These are phyloP conservation scores for Fusarium sp. DNA, from an alignment of 2,329 filamentous ascomycete species.

Conservation along the genomic window DNA sequence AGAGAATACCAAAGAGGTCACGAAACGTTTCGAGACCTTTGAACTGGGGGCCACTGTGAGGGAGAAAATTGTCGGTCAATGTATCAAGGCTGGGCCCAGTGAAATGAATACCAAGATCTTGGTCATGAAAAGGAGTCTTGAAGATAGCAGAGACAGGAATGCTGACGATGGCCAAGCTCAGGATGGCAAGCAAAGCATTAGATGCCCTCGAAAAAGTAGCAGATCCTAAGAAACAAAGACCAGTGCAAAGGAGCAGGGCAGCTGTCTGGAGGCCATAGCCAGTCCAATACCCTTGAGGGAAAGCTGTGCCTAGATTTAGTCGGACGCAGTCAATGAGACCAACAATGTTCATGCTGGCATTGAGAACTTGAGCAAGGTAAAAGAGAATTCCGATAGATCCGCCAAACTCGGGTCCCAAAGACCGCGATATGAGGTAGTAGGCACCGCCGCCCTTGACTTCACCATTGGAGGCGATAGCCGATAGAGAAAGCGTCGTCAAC, in stretches of 20 bases:
- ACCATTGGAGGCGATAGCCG: conserved; percentile 90
- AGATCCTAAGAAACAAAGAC: conserved; percentile 83
- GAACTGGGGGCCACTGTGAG: conserved; percentile 74
- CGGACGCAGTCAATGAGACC: conserved; percentile 86
- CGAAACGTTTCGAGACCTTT: conserved; percentile 78
- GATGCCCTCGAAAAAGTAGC: conserved; percentile 84
- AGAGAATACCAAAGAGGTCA: conserved; percentile 87
- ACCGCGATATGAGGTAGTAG: conserved; percentile 90
- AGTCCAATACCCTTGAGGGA: conserved; percentile 81
- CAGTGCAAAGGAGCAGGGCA: conserved; percentile 78
- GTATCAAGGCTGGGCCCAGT: conserved; percentile 82
- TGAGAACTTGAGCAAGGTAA: conserved; percentile 90
- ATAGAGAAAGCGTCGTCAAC: conserved; percentile 87
- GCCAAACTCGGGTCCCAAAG: conserved; percentile 88
- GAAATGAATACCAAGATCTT: conserved; percentile 75
- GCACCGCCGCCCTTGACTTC: conserved; percentile 89
- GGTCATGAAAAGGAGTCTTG: conserved; percentile 74
- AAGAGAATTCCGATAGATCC: conserved; percentile 90
- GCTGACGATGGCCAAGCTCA: conserved; percentile 81
- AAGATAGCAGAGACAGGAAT: conserved; percentile 84
- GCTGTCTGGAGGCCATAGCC: conserved; percentile 81
- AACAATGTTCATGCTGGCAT: conserved; percentile 88
- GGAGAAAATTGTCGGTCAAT: conserved; percentile 79
- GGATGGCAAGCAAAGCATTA: conserved; percentile 78
- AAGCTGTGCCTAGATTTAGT: conserved; percentile 76